Evolutionary conservation across 257 asterid species (phyloP), one percentile per base, ranked within the genome.

Genomic region (Thymus mandschuricus): DNA sequence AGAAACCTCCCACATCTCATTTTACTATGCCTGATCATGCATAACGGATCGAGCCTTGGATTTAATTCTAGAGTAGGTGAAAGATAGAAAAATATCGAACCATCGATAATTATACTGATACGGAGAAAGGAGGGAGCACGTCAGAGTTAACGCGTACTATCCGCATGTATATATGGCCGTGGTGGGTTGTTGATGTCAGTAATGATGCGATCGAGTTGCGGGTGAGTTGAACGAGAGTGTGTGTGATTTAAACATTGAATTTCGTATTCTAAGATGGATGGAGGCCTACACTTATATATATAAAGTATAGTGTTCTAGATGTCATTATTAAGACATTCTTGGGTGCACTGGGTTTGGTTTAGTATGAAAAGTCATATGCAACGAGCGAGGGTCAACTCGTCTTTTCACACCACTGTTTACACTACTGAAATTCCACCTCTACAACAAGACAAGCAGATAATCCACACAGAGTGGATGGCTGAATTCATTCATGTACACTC

Each of bases 371-470:
- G 81, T 69, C 81, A 69, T 55, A 82, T 57, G 75, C 71, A 52
- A 60, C 79, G 86, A 82, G 30, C 13, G 3, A 78, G 75, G 73
- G 80, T 66, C 75, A 74, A 71, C 77, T 21, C 0, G 76, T 76
- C 77, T 67, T 61, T 79, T 62, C 75, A 54, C 41, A 60, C 68
- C 13, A 21, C 34, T 40, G 67, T 43, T 5, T 10, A 44, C 6
- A 3, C 6, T 66, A 38, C 27, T 27, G 2, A 79, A 77, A 71
- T 80, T 80, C 79, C 68, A 51, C 40, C 41, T 21, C 13, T 21
- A 34, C 77, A 35, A 82, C 1, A 82, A 58, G 75, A 63, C 84
- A 83, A 70, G 41, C 31, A 64, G 31, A 77, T 71, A 41, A 68
- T 63, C 70, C 8, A 5, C 79, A 63, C 5, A 59, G 63, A 72